Evolutionary conservation across 2,329 filamentous ascomycete species (phyloP).

Genomic region (Paecilomyces dactylethromorphus): DNA sequence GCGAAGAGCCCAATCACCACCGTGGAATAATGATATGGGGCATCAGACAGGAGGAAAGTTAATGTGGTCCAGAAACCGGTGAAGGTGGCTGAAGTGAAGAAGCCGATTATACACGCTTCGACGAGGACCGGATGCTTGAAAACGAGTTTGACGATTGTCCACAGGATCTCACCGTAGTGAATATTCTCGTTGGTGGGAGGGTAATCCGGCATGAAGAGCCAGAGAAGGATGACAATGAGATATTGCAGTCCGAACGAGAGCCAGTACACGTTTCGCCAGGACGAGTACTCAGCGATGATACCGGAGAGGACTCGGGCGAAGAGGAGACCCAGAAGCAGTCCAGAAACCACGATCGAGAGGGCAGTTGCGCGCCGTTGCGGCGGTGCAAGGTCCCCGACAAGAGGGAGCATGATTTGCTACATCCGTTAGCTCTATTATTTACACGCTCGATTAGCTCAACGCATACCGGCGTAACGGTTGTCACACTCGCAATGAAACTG

Average conservation of each 20-base stretch:
- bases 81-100: conserved; percentile 57
- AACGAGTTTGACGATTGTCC: conserved; percentile 58
- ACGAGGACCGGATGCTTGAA: conserved; percentile 61
- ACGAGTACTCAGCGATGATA: conserved; percentile 64
- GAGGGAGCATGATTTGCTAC: conserved; percentile 65
- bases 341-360: conserved; percentile 68
- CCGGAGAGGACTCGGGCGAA: conserved; percentile 70
- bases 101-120: conserved; percentile 61
- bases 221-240: conserved; percentile 58
- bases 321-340: conserved; percentile 68
- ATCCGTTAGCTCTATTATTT: background rate
- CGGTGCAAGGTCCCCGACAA: conserved; percentile 73
- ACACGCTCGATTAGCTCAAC: background rate
- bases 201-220: conserved; percentile 73
- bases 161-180: conserved; percentile 60
- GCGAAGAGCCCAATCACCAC: conserved; percentile 71
- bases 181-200: conserved; percentile 63
- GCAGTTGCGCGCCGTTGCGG: conserved; percentile 60
- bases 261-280: conserved; percentile 77
- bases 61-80: conserved; percentile 68
- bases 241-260: conserved; percentile 66
- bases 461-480: conserved; percentile 63
- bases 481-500: conserved; percentile 67
- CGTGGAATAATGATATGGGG: conserved; percentile 62
- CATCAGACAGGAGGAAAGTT: conserved; percentile 67